Conservation (phyloP, 2,329 filamentous ascomycete genomes). For the Zymoseptoria pseudotritici region DNA sequence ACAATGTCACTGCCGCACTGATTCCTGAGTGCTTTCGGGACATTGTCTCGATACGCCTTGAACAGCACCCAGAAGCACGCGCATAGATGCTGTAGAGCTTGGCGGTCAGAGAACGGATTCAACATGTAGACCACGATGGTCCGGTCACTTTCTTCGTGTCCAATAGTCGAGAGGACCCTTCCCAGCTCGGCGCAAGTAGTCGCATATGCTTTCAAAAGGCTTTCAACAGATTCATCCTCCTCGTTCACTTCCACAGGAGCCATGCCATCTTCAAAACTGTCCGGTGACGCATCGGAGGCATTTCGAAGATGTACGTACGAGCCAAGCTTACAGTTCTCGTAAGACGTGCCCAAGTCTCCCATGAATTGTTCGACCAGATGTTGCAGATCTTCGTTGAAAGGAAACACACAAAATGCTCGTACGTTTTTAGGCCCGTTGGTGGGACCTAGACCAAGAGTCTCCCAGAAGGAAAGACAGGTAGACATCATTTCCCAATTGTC, state of each 20-base stretch:
- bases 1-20: slow-evolving; percentile 52
- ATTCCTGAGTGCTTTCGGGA: slow-evolving; percentile 57
- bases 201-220: slow-evolving; percentile 18
- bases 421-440: slow-evolving; percentile 65
- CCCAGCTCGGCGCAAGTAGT: slow-evolving; percentile 22
- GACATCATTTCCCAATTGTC: slow-evolving; percentile 65
- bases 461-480: slow-evolving; percentile 72
- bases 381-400: slow-evolving; percentile 55
- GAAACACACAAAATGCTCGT: slow-evolving; percentile 62
- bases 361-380: slow-evolving; percentile 59
- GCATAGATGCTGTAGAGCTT: slow-evolving; percentile 55
- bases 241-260: slow-evolving; percentile 30
- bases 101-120: slow-evolving; percentile 49
- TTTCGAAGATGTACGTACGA: slow-evolving; percentile 41
- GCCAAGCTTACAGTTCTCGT: slow-evolving; percentile 68
- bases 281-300: slow-evolving; percentile 29
- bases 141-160: slow-evolving; percentile 34
- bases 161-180: slow-evolving; percentile 16
- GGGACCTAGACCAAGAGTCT: slow-evolving; percentile 67
- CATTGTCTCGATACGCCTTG: slow-evolving; percentile 54
- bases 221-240: slow-evolving; percentile 12
- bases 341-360: slow-evolving; percentile 59
- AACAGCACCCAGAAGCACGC: slow-evolving; percentile 66
- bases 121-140: slow-evolving; percentile 67
- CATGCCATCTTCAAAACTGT: slow-evolving; percentile 27